phyloP scores from a whole-genome alignment of 2,329 filamentous ascomycete genomes.

The Karstenula rhodostoma region DNA sequence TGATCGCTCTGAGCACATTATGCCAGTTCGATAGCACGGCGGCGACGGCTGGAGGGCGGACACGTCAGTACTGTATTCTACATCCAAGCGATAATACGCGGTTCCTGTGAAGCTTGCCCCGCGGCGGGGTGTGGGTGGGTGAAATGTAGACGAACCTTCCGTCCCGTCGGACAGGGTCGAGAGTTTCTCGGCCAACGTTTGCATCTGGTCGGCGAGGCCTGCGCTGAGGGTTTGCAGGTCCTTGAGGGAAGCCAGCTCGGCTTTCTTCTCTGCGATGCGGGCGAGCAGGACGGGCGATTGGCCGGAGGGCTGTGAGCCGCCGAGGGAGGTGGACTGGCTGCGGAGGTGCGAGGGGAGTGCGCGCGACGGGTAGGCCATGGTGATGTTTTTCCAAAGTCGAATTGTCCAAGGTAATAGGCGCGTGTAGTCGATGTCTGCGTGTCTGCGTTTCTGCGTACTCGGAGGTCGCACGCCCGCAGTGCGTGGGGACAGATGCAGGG shows the following conservation, averaged over 20 bases:
- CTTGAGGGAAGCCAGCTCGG: constrained; percentile 79
- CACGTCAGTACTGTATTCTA: constrained; percentile 27
- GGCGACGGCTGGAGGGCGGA: constrained; percentile 70
- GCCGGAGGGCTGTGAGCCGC: constrained; percentile 53
- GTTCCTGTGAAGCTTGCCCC: constrained; percentile 18
- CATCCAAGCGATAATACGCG: constrained; percentile 5
- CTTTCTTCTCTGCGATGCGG: constrained; percentile 85
- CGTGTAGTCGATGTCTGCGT: background rate
- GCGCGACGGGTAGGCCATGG: constrained; percentile 53
- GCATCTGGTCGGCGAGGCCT: constrained; percentile 82
- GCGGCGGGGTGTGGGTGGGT: constrained; percentile 13
- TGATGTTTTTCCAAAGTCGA: background rate
- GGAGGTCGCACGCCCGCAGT: constrained; percentile 29
- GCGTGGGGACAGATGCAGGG: constrained; percentile 29
- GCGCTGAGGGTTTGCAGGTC: constrained; percentile 81
- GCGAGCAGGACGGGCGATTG: constrained; percentile 76
- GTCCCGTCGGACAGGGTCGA: constrained; percentile 81
- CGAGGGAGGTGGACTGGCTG: constrained; percentile 57
- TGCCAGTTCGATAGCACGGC: constrained; percentile 89
- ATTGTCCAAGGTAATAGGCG: background rate
- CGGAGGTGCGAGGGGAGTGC: constrained; percentile 72
- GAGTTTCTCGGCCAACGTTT: constrained; percentile 79
- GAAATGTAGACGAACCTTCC: constrained; percentile 65
- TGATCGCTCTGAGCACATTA: constrained; percentile 83
- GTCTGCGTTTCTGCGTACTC: background rate